Percentiles rank a stretch among this genome's conserved stretches.
Conservation (phyloP, 768 basidiomycete species). For the Phanerochaete sordida region DNA sequence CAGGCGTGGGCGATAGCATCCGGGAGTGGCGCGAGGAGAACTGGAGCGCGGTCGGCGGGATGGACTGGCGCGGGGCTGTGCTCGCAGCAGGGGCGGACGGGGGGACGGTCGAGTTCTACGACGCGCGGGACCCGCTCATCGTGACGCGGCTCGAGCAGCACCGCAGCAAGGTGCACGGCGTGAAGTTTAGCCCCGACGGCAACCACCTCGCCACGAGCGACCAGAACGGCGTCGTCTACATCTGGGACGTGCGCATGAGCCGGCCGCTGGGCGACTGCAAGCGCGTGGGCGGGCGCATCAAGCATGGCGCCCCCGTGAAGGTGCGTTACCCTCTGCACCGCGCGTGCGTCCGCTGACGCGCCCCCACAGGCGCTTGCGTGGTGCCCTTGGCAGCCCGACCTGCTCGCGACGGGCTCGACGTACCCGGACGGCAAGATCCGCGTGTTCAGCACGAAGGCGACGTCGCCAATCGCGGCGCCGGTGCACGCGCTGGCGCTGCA, state of each 20-base stretch:
- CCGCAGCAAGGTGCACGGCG: slow-evolving; percentile 33
- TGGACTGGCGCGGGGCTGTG: slow-evolving; percentile 33
- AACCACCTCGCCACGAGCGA: slow-evolving; percentile 39
- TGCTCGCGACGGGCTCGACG: slow-evolving; percentile 65
- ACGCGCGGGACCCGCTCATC: slow-evolving; percentile 30
- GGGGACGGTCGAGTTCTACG: slow-evolving; percentile 35
- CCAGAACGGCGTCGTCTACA: slow-evolving; percentile 35
- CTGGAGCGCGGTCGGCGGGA: slow-evolving; percentile 35
- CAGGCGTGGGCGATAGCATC: slow-evolving; percentile 27
- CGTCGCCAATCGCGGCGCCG: slow-evolving; percentile 45
- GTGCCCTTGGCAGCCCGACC: slow-evolving; percentile 69
- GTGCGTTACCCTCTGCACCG: slow-evolving; percentile 18
- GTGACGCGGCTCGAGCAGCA: slow-evolving; percentile 28
- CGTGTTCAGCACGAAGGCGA: slow-evolving; percentile 47
- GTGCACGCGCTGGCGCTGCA: slow-evolving; percentile 39
- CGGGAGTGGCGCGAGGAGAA: slow-evolving; percentile 32
- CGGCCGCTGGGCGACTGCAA: slow-evolving; percentile 28
- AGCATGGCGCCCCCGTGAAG: slow-evolving; percentile 43
- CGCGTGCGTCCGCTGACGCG: background rate
- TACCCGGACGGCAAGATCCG: slow-evolving; percentile 58
- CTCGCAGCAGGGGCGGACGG: slow-evolving; percentile 38
- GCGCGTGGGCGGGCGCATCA: slow-evolving; percentile 35
- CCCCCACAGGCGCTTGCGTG: slow-evolving; percentile 58
- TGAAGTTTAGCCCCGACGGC: slow-evolving; percentile 40
- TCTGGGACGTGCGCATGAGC: slow-evolving; percentile 41